Conservation (phyloP, 345 rosid species). For the Abelmoschus esculentus region DNA sequence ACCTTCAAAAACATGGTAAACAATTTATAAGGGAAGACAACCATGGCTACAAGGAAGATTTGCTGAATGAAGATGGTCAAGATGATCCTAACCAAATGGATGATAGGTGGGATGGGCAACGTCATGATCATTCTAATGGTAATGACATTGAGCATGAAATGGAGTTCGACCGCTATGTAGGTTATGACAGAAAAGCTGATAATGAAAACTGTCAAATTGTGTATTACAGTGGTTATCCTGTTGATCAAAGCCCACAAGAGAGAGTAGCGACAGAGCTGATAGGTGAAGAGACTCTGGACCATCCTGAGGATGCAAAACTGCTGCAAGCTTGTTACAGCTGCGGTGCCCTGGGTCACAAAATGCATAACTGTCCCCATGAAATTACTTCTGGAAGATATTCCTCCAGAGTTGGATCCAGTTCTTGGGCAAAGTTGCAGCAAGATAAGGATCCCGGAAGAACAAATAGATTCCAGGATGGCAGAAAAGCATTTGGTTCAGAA, state of each 20-base stretch:
- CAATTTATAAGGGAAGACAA: conserved; percentile 14
- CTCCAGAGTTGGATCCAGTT: conserved; percentile 13
- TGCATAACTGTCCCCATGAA: conserved; percentile 24
- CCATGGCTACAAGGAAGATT: conserved; percentile 20
- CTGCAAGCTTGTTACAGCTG: conserved; percentile 26
- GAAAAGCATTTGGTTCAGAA: conserved; percentile 16
- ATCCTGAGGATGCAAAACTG: conserved; percentile 8
- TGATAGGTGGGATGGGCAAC: conserved; percentile 35
- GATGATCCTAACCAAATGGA: conserved; percentile 14
- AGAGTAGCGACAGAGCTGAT: neutral
- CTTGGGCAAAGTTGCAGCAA: conserved; percentile 19
- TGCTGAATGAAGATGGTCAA: conserved; percentile 17
- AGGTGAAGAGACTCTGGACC: conserved; percentile 16
- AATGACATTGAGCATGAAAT: conserved; percentile 14
- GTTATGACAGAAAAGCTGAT: conserved; percentile 13
- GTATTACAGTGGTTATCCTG: conserved; percentile 17
- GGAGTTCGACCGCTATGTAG: conserved; percentile 23
- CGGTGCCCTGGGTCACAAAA: conserved; percentile 32
- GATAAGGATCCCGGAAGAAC: conserved; percentile 11
- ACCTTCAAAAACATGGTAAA: conserved; percentile 1
- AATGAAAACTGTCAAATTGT: conserved; percentile 11
- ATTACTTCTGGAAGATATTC: conserved; percentile 16
- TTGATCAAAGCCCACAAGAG: conserved; percentile 13
- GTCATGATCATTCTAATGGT: conserved; percentile 19
- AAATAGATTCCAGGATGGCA: conserved; percentile 11